phyloP scores from a whole-genome alignment of 768 basidiomycete species.

The Peribolospora kevripleyi region DNA sequence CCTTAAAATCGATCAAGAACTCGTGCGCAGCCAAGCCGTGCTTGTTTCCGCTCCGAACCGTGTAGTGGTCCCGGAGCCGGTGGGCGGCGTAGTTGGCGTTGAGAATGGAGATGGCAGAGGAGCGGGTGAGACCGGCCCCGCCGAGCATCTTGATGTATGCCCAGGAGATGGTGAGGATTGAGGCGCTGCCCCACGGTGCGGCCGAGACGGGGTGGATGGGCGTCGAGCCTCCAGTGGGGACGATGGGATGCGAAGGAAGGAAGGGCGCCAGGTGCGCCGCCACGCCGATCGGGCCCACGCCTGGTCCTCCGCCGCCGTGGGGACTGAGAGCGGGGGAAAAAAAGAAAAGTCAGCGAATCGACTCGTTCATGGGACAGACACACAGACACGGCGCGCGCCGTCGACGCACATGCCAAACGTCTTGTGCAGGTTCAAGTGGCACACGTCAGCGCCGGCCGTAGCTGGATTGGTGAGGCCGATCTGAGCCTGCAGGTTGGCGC shows the following conservation, averaged over 20 bases:
- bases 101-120: constrained; percentile 65
- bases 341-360: not conserved
- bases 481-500: constrained; percentile 86
- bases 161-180: constrained; percentile 90
- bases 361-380: not conserved
- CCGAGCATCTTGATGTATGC: constrained; percentile 99
- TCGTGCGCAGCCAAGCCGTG: constrained; percentile 91
- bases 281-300: constrained; percentile 86
- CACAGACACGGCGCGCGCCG: not conserved
- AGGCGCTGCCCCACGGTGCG: constrained; percentile 82
- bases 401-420: constrained; percentile 66
- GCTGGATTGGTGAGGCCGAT: constrained; percentile 23
- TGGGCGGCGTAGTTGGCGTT: constrained; percentile 96
- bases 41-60: constrained; percentile 61
- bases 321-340: constrained; percentile 29
- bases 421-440: constrained; percentile 95
- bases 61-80: constrained; percentile 62
- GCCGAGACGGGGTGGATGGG: constrained; percentile 74
- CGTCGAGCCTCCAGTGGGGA: constrained; percentile 38
- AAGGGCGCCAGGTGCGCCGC: constrained; percentile 83
- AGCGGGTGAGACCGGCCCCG: constrained; percentile 59
- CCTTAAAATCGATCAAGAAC: constrained; percentile 75
- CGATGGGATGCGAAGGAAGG: constrained; percentile 63
- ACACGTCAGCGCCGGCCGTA: constrained; percentile 90
- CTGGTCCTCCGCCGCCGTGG: constrained; percentile 92